Percentiles rank a stretch among this genome's conserved stretches.
phyloP scores from a whole-genome alignment of 306 rosid species.

The Vigna trinervia region DNA sequence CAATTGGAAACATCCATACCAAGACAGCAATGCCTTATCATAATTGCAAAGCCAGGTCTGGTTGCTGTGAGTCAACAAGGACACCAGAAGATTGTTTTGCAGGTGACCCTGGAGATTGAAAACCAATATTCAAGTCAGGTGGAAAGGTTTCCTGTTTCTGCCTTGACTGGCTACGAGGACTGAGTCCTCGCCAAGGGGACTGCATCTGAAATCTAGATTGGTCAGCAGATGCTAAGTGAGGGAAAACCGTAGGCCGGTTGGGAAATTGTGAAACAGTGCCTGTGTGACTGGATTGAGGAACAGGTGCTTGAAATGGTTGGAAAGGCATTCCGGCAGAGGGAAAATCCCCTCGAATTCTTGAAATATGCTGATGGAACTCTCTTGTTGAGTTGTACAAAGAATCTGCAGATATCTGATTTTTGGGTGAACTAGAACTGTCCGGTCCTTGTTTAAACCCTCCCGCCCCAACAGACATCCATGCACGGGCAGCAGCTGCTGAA shows the following conservation, averaged over 20 bases:
- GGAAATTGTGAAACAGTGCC: constrained; percentile 60
- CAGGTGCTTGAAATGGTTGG: constrained; percentile 70
- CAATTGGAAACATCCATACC: constrained; percentile 35
- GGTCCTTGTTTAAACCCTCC: constrained; percentile 76
- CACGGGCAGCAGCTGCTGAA: constrained; percentile 89
- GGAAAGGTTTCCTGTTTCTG: constrained; percentile 83
- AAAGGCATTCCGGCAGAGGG: constrained; percentile 65
- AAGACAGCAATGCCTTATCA: constrained; percentile 66
- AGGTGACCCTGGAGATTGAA: constrained; percentile 92
- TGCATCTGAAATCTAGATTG: constrained; percentile 78
- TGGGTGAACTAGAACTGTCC: constrained; percentile 62
- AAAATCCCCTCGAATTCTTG: constrained; percentile 65
- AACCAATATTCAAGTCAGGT: constrained; percentile 94
- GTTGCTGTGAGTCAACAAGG: constrained; percentile 90
- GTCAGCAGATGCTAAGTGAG: constrained; percentile 73
- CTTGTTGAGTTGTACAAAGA: constrained; percentile 70
- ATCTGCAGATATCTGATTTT: constrained; percentile 69
- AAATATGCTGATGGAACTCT: constrained; percentile 68
- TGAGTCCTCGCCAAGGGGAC: constrained; percentile 69
- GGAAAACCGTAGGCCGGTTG: constrained; percentile 62
- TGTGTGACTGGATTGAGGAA: constrained; percentile 57
- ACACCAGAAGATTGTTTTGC: constrained; percentile 85
- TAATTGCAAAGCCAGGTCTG: constrained; percentile 97
- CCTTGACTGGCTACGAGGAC: constrained; percentile 69
- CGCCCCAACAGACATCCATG: constrained; percentile 95